Evolutionary conservation across 2,329 filamentous ascomycete species (phyloP).

Genomic region (Cytospora mali): DNA sequence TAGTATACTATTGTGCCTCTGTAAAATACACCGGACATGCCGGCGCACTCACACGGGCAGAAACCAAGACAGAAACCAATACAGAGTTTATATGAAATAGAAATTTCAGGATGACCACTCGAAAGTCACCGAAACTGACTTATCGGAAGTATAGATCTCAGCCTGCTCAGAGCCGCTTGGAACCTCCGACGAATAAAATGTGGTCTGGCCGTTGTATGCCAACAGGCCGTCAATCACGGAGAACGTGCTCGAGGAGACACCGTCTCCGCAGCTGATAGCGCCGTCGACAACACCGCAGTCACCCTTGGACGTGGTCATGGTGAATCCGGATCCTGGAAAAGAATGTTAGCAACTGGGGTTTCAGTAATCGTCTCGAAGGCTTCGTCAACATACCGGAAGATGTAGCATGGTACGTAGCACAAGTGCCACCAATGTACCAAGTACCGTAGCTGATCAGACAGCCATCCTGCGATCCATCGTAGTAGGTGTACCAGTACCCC

Average conservation of each 20-base stretch:
- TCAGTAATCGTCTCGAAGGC: fast-evolving
- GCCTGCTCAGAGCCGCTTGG: slow-evolving; percentile 11
- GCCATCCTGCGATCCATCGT: slow-evolving; percentile 53
- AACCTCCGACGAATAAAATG: slow-evolving; percentile 17
- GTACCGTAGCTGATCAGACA: slow-evolving; percentile 68
- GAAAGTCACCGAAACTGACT: slow-evolving; percentile 21
- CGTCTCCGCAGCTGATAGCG: slow-evolving; percentile 57
- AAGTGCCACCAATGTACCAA: slow-evolving; percentile 70
- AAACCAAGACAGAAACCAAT: too few species aligned
- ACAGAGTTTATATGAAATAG: too few species aligned
- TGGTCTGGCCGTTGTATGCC: slow-evolving; percentile 22
- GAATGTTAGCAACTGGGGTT: background rate
- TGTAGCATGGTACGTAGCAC: slow-evolving; percentile 64
- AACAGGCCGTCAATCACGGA: slow-evolving; percentile 15
- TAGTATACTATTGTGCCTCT: too few species aligned
- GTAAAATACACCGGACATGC: too few species aligned
- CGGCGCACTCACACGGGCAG: too few species aligned
- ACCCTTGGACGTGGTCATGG: slow-evolving; percentile 60
- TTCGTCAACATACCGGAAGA: slow-evolving; percentile 34
- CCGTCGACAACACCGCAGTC: slow-evolving; percentile 57
- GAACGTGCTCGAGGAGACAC: slow-evolving; percentile 35
- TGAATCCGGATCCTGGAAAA: slow-evolving; percentile 49
- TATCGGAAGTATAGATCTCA: slow-evolving; percentile 7
- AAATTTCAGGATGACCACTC: slow-evolving; percentile 13
- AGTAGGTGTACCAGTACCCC: slow-evolving; percentile 61